These are phyloP conservation scores for Thinopyrum elongatum DNA, from an alignment of 176 grass and related monocot genomes.

Conservation along the genomic window DNA sequence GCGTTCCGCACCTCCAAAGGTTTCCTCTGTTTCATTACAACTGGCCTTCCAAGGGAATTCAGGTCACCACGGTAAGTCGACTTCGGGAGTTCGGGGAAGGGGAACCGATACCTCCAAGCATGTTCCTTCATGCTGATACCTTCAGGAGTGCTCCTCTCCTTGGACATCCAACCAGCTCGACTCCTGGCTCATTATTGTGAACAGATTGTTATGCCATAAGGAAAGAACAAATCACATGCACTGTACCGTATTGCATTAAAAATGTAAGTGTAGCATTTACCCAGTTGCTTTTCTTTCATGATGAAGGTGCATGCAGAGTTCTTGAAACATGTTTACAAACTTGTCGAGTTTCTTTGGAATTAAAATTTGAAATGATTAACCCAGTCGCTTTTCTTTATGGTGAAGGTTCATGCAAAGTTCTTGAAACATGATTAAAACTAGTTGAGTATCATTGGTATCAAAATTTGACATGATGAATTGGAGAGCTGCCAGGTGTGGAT, in stretches of 20 bases:
- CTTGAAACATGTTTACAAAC: background rate
- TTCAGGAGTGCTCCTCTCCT: constrained; percentile 17
- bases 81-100: background rate
- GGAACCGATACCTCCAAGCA: background rate
- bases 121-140: constrained; percentile 5
- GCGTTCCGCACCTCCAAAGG: background rate
- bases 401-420: background rate
- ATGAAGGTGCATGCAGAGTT: background rate
- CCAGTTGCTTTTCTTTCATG: background rate
- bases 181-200: background rate
- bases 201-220: background rate
- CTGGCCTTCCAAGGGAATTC: background rate
- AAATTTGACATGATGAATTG: background rate
- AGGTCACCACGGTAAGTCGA: background rate
- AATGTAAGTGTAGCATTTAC: background rate
- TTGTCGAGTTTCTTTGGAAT: background rate
- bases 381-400: background rate
- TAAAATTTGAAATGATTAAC: background rate
- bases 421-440: too few species aligned
- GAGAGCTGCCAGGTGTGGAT: background rate
- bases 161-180: background rate
- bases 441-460: too few species aligned
- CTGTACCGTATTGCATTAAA: background rate
- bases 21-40: background rate
- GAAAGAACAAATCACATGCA: background rate